Evolutionary conservation across 108 stramenopile genomes (phyloP).

Genomic region (Fragilaria crotonensis): DNA sequence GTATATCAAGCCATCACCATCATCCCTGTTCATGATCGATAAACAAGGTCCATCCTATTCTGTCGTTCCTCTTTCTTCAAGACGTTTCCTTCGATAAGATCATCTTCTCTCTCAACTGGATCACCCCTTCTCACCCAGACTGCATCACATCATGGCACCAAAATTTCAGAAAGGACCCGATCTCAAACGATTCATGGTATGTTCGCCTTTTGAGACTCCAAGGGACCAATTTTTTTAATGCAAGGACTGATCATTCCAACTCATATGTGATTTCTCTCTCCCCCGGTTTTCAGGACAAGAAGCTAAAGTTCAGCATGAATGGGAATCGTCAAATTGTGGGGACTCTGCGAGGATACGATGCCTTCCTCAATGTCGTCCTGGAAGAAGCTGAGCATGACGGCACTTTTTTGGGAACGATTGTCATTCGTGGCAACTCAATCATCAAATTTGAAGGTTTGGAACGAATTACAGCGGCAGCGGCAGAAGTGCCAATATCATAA

Average conservation of each 20-base stretch:
- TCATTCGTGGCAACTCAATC: constrained; percentile 83
- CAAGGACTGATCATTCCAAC: no score
- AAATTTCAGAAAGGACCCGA: constrained; percentile 82
- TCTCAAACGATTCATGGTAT: constrained; percentile 86
- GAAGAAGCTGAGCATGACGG: constrained; percentile 65
- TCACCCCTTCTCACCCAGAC: no score
- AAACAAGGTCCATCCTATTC: no score
- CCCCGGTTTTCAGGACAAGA: constrained; percentile 59
- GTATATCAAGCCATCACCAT: no score
- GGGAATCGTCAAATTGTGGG: constrained; percentile 76
- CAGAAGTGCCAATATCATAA: no score
- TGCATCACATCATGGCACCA: constrained; percentile 27
- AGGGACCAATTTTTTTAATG: no score
- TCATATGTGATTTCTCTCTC: not conserved
- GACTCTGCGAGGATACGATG: constrained; percentile 82
- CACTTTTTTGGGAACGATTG: constrained; percentile 66
- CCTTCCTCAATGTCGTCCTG: constrained; percentile 84
- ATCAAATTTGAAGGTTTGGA: constrained; percentile 86
- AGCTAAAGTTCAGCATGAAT: constrained; percentile 69
- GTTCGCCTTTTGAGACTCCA: constrained; percentile 10
- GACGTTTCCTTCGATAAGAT: no score
- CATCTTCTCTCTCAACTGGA: no score
- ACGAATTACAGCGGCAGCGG: constrained; percentile 35
- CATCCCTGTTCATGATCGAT: no score
- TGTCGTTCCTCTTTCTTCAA: no score